Base-by-base conservation (phyloP, 139 green algal genomes). In the Asterochloris erici region DNA sequence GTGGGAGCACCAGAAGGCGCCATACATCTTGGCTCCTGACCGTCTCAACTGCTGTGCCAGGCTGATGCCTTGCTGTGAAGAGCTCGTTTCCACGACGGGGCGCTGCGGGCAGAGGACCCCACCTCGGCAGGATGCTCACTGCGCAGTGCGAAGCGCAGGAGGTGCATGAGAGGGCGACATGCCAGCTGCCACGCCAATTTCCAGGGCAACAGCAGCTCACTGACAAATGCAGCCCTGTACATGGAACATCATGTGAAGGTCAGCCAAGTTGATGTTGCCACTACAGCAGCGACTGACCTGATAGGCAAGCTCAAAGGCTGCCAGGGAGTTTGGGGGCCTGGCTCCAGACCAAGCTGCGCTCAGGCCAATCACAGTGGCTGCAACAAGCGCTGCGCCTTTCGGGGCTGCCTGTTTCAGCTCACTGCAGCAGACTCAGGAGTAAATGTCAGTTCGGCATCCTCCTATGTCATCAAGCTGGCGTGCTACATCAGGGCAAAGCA, bases 1-100 rank as follows among this genome's bases (percentile, higher is more conserved):
- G 88, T 99, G 97, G 21, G 83, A 92, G 92, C 96, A 99, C 96
- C 96, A 99, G 82, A 99, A 99, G 9, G 96, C 96, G 79, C 96
- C 96, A 83, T 98, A 99, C 95, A 99, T 98, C 60, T 93, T 90
- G 0, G 96, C 96, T 2, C 96, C 96, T 38, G 90, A 86, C 0
- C 87, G 85, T 19, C 81, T 86, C 68, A 99, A 86, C 13, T 91
- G 84, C 77, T 87, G 81, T 10, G 93, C 94, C 63, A 98, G 85
- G 9, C 80, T 68, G 24, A 60, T n/a, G 24, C 76, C 61, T 47
- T n/a, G 17, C 24, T 29, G 29, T 19, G 76, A 70, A n/a, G 66
- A 82, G 12, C 77, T 47, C 0, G 68, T 82, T 11, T 81, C 88
- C 28, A 92, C 83, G 11, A 76, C 78, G 11, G 88, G 87, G 12